Base-by-base conservation (phyloP, 2,329 filamentous ascomycete genomes). In the Xylaria sp. region DNA sequence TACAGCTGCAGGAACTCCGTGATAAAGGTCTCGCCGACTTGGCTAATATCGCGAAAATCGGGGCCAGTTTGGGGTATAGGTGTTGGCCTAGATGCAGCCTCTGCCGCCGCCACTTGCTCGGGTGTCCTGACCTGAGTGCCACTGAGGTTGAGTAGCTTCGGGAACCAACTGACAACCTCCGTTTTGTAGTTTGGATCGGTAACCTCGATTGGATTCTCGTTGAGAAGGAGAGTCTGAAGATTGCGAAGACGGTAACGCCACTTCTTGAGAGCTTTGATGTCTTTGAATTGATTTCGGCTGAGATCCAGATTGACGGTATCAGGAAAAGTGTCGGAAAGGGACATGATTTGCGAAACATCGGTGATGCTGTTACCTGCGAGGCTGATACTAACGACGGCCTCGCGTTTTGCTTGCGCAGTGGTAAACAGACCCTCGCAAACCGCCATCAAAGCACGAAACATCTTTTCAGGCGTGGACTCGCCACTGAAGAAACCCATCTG, bases 361-460 rank as follows among this genome's bases (percentile, higher is more conserved):
- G 88, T 84, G 55, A 98, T 89, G 69, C 89, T 89, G 80, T 98
- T 98, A 78, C 89, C 89, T 20, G 92, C 90, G 13, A 99, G 87
- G 46, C 91, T 93, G 75, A 98, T 91, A 77, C 93, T 95, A 72
- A 91, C 84, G 58, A 99, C 91, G 4, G 91, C 91, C 56, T 94
- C 91, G 59, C 90, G 88, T 79, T 94, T 94, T 59, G 91, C 90
- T 69, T 91, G 85, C 13, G 87, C 78, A 1, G 87, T 90, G 73
- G 91, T 90, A 83, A 97, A 97, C 20, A 91, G 87, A 70, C 89
- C 84, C 63, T 97, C 90, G 78, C 93, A 94, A 56, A 98, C 90
- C 68, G 89, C 90, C 92, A 98, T 97, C 70, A 98, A 85, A 1
- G 93, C 95, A 62, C 92, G 93, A 82, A 98, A 98, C 71, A 97